Evolutionary conservation across 2,329 filamentous ascomycete species (phyloP).

Genomic region (Pseudovirgaria hyperparasitica): DNA sequence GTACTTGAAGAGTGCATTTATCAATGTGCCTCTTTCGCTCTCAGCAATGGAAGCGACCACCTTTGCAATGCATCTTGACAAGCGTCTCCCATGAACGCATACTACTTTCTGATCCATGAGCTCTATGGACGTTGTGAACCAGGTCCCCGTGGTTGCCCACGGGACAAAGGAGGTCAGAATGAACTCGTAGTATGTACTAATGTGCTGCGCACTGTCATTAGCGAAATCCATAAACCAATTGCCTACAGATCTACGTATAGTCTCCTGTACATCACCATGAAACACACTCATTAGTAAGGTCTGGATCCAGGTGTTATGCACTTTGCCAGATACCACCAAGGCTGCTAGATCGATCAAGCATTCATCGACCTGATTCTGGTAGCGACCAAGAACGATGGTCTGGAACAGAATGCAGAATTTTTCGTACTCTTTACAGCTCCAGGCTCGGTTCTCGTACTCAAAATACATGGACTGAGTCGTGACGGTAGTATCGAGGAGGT

Average conservation of each 20-base stretch:
- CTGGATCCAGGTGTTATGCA: slow-evolving; percentile 29
- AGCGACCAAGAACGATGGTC: slow-evolving; percentile 35
- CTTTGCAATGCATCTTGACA: slow-evolving; percentile 22
- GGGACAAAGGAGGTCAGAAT: slow-evolving; percentile 30
- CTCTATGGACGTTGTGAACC: slow-evolving; percentile 28
- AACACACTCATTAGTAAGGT: slow-evolving; percentile 29
- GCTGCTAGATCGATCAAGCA: slow-evolving; percentile 30
- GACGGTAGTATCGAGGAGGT: slow-evolving; percentile 15
- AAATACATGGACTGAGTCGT: slow-evolving; percentile 13
- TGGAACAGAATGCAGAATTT: slow-evolving; percentile 34
- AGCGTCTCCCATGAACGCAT: slow-evolving; percentile 28
- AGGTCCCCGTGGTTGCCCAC: slow-evolving; percentile 32
- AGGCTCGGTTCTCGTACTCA: slow-evolving; percentile 6
- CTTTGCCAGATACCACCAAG: slow-evolving; percentile 21
- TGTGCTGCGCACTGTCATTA: slow-evolving; percentile 5
- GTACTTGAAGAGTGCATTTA: slow-evolving; percentile 17
- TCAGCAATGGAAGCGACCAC: no score
- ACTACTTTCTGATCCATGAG: slow-evolving; percentile 14
- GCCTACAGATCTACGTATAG: slow-evolving; percentile 32
- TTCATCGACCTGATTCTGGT: slow-evolving; percentile 35
- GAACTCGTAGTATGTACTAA: slow-evolving; percentile 19
- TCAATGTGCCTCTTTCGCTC: no score
- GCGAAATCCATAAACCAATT: slow-evolving; percentile 29
- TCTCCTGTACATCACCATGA: slow-evolving; percentile 29
- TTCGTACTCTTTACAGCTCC: slow-evolving; percentile 23